Base-by-base conservation (phyloP, 352 stramenopile species). In the Thraustotheca clavata region DNA sequence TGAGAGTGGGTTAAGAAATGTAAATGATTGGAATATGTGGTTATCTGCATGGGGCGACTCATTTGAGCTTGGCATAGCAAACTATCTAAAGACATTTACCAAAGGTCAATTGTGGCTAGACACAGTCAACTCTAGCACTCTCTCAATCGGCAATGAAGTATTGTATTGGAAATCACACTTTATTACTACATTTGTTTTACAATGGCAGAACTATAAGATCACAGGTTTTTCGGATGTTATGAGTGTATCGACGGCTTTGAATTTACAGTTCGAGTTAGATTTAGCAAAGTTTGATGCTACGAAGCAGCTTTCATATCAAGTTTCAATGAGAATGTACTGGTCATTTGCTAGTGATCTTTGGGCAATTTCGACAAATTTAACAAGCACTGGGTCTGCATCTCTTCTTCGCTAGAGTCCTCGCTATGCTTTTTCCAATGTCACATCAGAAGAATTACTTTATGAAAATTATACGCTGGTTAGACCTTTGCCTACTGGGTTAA, bases 181-280 rank as follows among this genome's bases (percentile, higher is more conserved):
- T 3, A 46, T 60, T 5, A 7, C 8, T 16, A 4, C 20, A 18
- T 60, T 27, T 24, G 50, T 22, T 1, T 18, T 60, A 9, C 50
- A 60, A 26, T 60, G 50, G 50, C 50, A 60, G 48, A 60, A 60
- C 14, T 60, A 47, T 26, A 60, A 60, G n/a, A 34, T 60, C 31
- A 26, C 50, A 22, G 50, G 50, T 16, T 27, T 60, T 6, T 9
- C 18, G 9, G 32, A 60, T 16, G 9, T 38, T 34, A 43, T 60
- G n/a, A 20, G 18, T 2, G 2, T 43, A 8, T 7, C 3, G 31
- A 60, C 22, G 12, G 50, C 50, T 34, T 26, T 60, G 11, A 38
- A 38, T 48, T 16, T 38, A 7, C 31, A 18, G 8, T 47, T 48
- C n/a, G 1, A 34, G 27, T 38, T 60, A 18, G 14, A 34, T 3